Percentiles rank a stretch among this genome's conserved stretches.
Conservation (phyloP, 345 rosid genomes). For the Syzygium aromaticum region DNA sequence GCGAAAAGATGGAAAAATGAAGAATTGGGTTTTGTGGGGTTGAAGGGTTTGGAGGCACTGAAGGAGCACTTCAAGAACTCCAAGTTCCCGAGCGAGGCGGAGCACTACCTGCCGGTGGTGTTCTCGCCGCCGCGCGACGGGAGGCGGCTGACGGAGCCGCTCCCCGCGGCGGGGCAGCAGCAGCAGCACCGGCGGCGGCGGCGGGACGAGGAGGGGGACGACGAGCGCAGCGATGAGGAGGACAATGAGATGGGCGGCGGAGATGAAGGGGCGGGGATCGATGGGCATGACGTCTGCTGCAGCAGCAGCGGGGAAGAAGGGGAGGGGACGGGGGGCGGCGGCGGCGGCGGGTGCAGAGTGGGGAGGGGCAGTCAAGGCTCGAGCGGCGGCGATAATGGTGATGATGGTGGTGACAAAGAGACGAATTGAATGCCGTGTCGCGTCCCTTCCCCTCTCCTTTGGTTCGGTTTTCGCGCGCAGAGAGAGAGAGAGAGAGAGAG, state of each 20-base stretch:
- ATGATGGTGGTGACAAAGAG: constrained; percentile 9
- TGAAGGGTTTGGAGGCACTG: constrained; percentile 74
- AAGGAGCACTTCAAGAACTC: constrained; percentile 84
- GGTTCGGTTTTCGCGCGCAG: not conserved
- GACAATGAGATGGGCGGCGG: not conserved
- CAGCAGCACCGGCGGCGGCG: not conserved
- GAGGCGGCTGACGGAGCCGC: constrained; percentile 39
- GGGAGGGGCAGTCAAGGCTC: constrained; percentile 6
- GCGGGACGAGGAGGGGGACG: not conserved
- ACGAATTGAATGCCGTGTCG: not conserved
- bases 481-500: not conserved
- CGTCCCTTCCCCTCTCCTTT: not conserved
- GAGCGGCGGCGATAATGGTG: constrained; percentile 27
- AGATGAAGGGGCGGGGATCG: not conserved
- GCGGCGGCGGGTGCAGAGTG: not conserved
- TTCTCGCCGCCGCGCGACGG: constrained; percentile 92
- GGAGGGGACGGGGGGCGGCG: not conserved
- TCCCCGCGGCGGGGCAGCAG: constrained; percentile 23
- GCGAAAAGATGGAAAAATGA: not conserved
- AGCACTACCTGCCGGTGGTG: constrained; percentile 63
- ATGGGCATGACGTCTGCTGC: not conserved
- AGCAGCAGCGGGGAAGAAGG: not conserved
- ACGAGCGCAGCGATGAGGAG: not conserved
- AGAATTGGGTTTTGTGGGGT: not conserved
- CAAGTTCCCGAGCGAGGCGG: constrained; percentile 61